A percentile compares a stretch with the other conserved stretches of the same genome.
phyloP scores from a whole-genome alignment of 371 early-diverging fungal genomes.

The Mortierella sp. region DNA sequence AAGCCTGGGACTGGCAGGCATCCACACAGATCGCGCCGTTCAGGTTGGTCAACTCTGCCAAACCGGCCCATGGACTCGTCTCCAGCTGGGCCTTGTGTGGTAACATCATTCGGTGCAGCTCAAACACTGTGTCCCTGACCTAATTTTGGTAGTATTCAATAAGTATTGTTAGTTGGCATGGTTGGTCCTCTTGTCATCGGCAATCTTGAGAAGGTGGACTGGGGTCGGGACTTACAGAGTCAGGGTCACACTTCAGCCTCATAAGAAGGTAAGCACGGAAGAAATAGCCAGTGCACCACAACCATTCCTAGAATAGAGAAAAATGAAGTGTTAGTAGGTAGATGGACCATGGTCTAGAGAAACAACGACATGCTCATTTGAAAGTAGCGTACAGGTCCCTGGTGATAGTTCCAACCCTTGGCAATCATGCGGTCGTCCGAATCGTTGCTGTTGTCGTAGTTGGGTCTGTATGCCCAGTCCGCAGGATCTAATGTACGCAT shows the following conservation, averaged over 20 bases:
- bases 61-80: constrained; percentile 83
- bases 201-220: neutral
- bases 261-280: constrained; percentile 88
- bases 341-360: too few species aligned
- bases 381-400: constrained; percentile 79
- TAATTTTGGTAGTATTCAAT: neutral
- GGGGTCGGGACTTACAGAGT: constrained; percentile 12
- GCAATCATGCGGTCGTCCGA: constrained; percentile 85
- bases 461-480: constrained; percentile 91
- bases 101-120: constrained; percentile 77
- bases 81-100: constrained; percentile 81
- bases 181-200: neutral
- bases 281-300: constrained; percentile 93
- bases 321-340: constrained; percentile 4
- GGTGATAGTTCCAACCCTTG: constrained; percentile 98
- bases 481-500: constrained; percentile 95
- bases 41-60: constrained; percentile 96
- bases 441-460: constrained; percentile 94
- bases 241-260: constrained; percentile 57
- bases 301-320: constrained; percentile 85
- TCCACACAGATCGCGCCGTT: constrained; percentile 87
- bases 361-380: neutral
- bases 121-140: constrained; percentile 48
- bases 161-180: neutral
- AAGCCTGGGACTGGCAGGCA: constrained; percentile 95